Base-by-base conservation (phyloP, 202 grass and related monocot genomes). In the Dendrocalamus latiflorus region DNA sequence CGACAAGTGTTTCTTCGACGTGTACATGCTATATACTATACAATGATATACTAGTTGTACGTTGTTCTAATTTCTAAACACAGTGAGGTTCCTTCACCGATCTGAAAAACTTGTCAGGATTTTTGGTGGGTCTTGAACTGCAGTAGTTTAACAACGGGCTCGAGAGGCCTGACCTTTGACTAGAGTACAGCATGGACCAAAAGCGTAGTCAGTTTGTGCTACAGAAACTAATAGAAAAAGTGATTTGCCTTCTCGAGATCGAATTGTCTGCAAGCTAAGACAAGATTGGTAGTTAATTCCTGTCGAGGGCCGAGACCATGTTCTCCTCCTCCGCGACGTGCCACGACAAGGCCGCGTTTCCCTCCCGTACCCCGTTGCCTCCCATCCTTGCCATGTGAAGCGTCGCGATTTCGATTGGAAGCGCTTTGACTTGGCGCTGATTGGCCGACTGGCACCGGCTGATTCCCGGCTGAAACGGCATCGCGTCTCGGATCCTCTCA, bases 241-340 rank as follows among this genome's bases (percentile, higher is more conserved):
- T 3, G 47, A 26, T 38, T 81, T 81, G 76, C 4, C 65, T 85
- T 85, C 87, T 85, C 77, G 87, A 89, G 87, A 54, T 22, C 8
- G 56, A 68, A 62, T 65, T 80, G 86, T 78, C 70, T 59, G 86
- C 80, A 38, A 61, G 86, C 62, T 28, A 50, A 56, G 75, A 71
- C 82, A 85, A 45, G 82, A 18, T 26, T 20, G 37, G 57, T 34
- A 61, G 14, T 11, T 8, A 38, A 7, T 37, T 25, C 81, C 61
- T 25, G 81, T 44, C 75, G 59, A 28, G 51, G 28, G 1, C 26
- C 1, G 26, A 28, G 26, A 28, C 26, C 1, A 28, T 1, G 26
- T n/a, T n/a, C n/a, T n/a, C n/a, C n/a, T n/a, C n/a, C 26, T 28
- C 85, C 64, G 22, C 72, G 79, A 15, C 37, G 56, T 47, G 77